These are phyloP conservation scores for Nepenthes mirabilis DNA, from an alignment of 148 eudicot genomes.

Conservation along the genomic window DNA sequence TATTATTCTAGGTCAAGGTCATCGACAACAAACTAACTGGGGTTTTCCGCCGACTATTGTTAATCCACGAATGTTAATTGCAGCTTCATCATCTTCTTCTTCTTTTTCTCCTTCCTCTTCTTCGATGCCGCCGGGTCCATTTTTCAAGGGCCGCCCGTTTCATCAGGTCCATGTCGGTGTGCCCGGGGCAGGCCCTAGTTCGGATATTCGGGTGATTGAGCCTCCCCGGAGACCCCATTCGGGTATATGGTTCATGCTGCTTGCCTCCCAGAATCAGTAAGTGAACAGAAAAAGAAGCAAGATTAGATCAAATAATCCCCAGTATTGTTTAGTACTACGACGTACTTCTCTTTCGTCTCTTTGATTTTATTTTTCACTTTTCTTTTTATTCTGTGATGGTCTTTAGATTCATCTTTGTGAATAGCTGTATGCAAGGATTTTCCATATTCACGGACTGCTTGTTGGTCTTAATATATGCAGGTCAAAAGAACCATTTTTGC, in stretches of 20 bases:
- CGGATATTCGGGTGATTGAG: constrained; percentile 36
- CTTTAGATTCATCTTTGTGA: neutral
- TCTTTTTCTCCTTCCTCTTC: neutral
- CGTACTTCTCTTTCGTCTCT: neutral
- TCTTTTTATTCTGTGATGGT: neutral
- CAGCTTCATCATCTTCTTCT: neutral
- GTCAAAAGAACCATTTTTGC: constrained; percentile 53
- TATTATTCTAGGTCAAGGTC: too few species aligned
- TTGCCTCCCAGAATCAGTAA: constrained; percentile 60
- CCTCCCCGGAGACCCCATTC: constrained; percentile 64
- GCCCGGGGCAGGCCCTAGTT: constrained; percentile 13
- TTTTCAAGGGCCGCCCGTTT: neutral
- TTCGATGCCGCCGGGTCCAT: constrained; percentile 6
- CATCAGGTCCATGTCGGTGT: constrained; percentile 9
- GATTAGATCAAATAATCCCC: neutral
- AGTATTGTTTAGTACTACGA: too few species aligned
- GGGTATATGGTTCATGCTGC: constrained; percentile 79
- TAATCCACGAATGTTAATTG: too few species aligned
- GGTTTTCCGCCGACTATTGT: too few species aligned
- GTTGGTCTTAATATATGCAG: constrained; percentile 22
- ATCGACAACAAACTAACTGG: too few species aligned
- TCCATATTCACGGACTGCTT: too few species aligned
- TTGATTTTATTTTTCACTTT: neutral
- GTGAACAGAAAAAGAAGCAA: constrained; percentile 3
- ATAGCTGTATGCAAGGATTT: neutral